A percentile compares a stretch with the other conserved stretches of the same genome.
phyloP scores from a whole-genome alignment of 345 rosid genomes.

The Angophora floribunda region DNA sequence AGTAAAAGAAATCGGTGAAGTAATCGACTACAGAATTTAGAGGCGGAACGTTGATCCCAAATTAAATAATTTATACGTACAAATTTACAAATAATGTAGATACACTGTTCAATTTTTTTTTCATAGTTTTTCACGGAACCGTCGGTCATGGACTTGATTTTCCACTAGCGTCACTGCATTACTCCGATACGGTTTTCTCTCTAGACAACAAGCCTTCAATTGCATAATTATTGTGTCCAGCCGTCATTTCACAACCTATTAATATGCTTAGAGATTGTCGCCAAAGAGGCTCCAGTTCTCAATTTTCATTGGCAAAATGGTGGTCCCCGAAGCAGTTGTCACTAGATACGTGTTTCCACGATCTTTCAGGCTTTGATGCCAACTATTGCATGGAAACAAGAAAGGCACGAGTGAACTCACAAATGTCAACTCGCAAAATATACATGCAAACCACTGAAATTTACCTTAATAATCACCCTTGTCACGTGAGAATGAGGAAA shows the following conservation, averaged over 20 bases:
- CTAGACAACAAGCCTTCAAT: neutral
- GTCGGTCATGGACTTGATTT: neutral
- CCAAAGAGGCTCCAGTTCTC: neutral
- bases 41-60: neutral
- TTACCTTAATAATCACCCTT: too few species aligned
- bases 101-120: neutral
- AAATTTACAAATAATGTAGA: too few species aligned
- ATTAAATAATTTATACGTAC: neutral
- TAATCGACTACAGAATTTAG: neutral
- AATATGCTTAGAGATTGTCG: neutral
- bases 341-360: neutral
- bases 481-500: too few species aligned
- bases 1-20: neutral
- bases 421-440: neutral
- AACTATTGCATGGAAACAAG: neutral
- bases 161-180: neutral
- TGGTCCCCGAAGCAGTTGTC: neutral
- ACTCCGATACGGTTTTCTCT: neutral
- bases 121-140: neutral
- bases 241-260: neutral
- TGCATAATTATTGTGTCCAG: neutral
- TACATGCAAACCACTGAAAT: neutral
- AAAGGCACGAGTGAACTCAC: neutral
- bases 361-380: neutral
- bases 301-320: neutral